Evolutionary conservation across 179 eudicot species (phyloP).

Genomic region (Silene noctiflora): DNA sequence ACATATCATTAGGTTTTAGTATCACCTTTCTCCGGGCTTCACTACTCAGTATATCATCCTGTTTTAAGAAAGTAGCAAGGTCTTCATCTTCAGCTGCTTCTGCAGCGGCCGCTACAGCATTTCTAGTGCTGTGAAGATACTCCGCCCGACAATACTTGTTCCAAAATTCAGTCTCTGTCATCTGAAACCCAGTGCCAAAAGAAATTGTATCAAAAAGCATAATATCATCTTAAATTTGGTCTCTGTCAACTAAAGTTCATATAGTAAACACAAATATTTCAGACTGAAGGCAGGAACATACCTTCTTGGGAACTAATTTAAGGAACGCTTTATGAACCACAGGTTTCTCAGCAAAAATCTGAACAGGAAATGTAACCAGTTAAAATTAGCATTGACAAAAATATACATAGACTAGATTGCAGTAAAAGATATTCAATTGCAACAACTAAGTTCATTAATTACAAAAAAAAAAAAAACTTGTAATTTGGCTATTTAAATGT

Average conservation of each 20-base stretch:
- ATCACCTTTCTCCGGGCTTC: slow-evolving; percentile 90
- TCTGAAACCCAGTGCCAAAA: slow-evolving; percentile 36
- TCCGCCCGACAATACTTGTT: slow-evolving; percentile 93
- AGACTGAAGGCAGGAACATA: slow-evolving; percentile 20
- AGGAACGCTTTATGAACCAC: slow-evolving; percentile 91
- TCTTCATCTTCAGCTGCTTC: slow-evolving; percentile 98
- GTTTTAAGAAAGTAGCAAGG: slow-evolving; percentile 80
- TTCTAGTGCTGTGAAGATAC: slow-evolving; percentile 89
- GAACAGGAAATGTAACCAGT: slow-evolving; percentile 24
- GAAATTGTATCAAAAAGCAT: neutral
- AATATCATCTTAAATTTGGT: neutral
- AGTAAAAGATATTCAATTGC: neutral
- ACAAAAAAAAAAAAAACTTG: neutral
- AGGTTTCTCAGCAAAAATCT: slow-evolving; percentile 99
- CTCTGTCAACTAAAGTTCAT: neutral
- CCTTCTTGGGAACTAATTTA: slow-evolving; percentile 82
- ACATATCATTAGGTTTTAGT: neutral
- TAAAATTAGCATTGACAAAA: neutral
- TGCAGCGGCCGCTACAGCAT: slow-evolving; percentile 90
- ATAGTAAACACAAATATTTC: neutral
- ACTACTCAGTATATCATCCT: slow-evolving; percentile 71
- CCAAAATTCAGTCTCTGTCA: slow-evolving; percentile 96
- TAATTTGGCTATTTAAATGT: neutral
- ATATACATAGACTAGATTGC: neutral
- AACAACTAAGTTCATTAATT: neutral